Evolutionary conservation across 2,329 filamentous ascomycete species (phyloP).

Genomic region (Aspergillus thermomutatus): DNA sequence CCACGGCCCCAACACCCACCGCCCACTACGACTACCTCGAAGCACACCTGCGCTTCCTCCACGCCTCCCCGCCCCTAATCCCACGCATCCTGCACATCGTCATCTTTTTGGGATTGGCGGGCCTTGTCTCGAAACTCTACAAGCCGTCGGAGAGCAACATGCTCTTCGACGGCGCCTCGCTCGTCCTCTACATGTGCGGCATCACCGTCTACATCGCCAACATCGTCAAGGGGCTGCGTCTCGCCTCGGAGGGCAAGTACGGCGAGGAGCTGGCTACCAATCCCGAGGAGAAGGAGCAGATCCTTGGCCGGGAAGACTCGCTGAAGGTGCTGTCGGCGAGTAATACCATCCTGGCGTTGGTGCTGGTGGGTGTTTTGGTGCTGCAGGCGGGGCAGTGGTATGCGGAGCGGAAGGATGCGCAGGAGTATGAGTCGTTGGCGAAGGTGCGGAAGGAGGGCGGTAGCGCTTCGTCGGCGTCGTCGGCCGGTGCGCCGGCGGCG

Average conservation of each 20-base stretch:
- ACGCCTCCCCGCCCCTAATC: slow-evolving; percentile 88
- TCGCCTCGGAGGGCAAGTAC: slow-evolving; percentile 71
- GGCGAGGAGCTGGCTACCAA: slow-evolving; percentile 43
- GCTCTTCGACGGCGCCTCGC: slow-evolving; percentile 77
- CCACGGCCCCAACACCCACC: slow-evolving; percentile 37
- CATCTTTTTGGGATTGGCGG: slow-evolving; percentile 80
- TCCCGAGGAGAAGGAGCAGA: slow-evolving; percentile 58
- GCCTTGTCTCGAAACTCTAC: slow-evolving; percentile 94
- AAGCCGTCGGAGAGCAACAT: slow-evolving; percentile 89
- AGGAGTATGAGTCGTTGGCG: slow-evolving; percentile 67
- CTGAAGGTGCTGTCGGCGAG: slow-evolving; percentile 87
- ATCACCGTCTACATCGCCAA: slow-evolving; percentile 93
- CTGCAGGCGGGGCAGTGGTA: slow-evolving; percentile 98
- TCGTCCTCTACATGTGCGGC: slow-evolving; percentile 76
- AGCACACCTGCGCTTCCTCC: slow-evolving; percentile 83
- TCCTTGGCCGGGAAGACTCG: slow-evolving; percentile 80
- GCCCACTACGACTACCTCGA: slow-evolving; percentile 82
- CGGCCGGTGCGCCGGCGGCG: background rate
- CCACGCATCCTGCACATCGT: slow-evolving; percentile 91
- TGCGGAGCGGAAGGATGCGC: slow-evolving; percentile 85
- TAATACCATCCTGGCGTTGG: slow-evolving; percentile 92
- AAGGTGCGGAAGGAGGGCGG: slow-evolving; percentile 27
- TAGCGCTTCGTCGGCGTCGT: background rate
- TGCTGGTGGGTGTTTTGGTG: slow-evolving; percentile 85
- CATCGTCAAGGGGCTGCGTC: slow-evolving; percentile 88